Evolutionary conservation across 495 filamentous ascomycete species (phyloP).

Genomic region (Aspergillus cristatus): DNA sequence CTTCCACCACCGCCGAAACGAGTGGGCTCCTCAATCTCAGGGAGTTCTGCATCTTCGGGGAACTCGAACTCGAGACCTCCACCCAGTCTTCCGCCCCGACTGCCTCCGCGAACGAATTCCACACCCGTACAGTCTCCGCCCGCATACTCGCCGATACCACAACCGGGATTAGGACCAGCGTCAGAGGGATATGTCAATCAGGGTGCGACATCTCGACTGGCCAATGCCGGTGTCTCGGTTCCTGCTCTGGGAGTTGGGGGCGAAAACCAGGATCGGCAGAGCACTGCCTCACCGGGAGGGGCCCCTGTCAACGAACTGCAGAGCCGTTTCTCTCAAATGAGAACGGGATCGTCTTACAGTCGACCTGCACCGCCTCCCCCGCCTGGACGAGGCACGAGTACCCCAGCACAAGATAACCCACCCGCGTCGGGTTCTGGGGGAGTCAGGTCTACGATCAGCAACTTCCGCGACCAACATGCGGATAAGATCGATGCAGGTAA

Average conservation of each 20-base stretch:
- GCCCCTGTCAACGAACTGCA: constrained; percentile 56
- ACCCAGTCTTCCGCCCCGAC: constrained; percentile 57
- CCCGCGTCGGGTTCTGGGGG: constrained; percentile 47
- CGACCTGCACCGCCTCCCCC: constrained; percentile 17
- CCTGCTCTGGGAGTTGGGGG: constrained; percentile 68
- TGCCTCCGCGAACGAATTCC: constrained; percentile 62
- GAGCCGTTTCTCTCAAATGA: constrained; percentile 54
- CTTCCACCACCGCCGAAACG: constrained; percentile 65
- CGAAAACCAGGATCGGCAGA: constrained; percentile 5
- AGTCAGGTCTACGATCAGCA: constrained; percentile 49
- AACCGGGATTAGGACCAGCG: constrained; percentile 15
- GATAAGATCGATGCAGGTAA: constrained; percentile 61
- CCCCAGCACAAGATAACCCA: constrained; percentile 42
- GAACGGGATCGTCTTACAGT: constrained; percentile 19
- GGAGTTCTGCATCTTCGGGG: constrained; percentile 22
- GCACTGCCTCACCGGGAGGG: constrained; percentile 6
- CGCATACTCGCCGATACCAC: constrained; percentile 32
- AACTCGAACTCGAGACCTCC: constrained; percentile 31
- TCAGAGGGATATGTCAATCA: constrained; percentile 53
- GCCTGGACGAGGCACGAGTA: constrained; percentile 36
- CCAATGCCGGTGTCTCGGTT: constrained; percentile 71
- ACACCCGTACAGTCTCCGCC: constrained; percentile 40
- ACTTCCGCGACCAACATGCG: constrained; percentile 61
- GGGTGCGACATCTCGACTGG: constrained; percentile 55
- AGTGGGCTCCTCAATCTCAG: constrained; percentile 38